phyloP scores from a whole-genome alignment of 768 basidiomycete genomes.

The Leccinum rimulosum region DNA sequence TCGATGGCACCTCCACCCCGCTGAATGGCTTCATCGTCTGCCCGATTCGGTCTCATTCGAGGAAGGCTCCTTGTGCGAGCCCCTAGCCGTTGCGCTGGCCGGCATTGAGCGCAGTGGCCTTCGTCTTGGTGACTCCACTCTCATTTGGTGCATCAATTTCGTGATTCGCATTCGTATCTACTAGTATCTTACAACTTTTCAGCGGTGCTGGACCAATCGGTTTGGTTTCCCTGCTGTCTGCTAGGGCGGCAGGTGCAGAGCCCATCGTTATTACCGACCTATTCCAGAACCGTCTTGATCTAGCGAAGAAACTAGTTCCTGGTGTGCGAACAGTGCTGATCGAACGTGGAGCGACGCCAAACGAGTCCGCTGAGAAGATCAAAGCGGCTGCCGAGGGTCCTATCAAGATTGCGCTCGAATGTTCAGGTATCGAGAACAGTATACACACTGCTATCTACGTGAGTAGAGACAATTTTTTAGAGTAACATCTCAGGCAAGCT shows the following conservation, averaged over 20 bases:
- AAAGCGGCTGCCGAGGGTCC: slow-evolving; percentile 49
- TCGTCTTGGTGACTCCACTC: slow-evolving; percentile 59
- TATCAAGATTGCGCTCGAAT: slow-evolving; percentile 56
- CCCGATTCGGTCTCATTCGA: slow-evolving; percentile 62
- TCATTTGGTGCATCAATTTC: slow-evolving; percentile 49
- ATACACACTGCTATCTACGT: slow-evolving; percentile 59
- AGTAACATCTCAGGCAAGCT: not conserved
- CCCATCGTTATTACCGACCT: slow-evolving; percentile 70
- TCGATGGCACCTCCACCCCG: slow-evolving; percentile 65
- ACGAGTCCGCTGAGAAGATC: slow-evolving; percentile 52
- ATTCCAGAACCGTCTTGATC: slow-evolving; percentile 62
- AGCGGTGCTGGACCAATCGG: slow-evolving; percentile 72
- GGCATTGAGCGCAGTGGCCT: slow-evolving; percentile 65
- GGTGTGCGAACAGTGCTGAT: slow-evolving; percentile 58
- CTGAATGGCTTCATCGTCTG: slow-evolving; percentile 64
- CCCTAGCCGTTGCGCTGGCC: slow-evolving; percentile 63
- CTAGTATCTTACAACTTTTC: slow-evolving; percentile 13
- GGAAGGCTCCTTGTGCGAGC: slow-evolving; percentile 67
- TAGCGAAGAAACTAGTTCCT: slow-evolving; percentile 60
- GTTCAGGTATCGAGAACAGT: slow-evolving; percentile 63
- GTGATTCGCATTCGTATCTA: not conserved
- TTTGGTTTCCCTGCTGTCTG: slow-evolving; percentile 57
- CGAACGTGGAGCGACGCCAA: slow-evolving; percentile 41
- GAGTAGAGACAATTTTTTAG: slow-evolving; percentile 17
- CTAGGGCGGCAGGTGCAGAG: slow-evolving; percentile 66